Evolutionary conservation across 2,329 filamentous ascomycete genomes (phyloP).

Genomic region (Cordyceps militaris): DNA sequence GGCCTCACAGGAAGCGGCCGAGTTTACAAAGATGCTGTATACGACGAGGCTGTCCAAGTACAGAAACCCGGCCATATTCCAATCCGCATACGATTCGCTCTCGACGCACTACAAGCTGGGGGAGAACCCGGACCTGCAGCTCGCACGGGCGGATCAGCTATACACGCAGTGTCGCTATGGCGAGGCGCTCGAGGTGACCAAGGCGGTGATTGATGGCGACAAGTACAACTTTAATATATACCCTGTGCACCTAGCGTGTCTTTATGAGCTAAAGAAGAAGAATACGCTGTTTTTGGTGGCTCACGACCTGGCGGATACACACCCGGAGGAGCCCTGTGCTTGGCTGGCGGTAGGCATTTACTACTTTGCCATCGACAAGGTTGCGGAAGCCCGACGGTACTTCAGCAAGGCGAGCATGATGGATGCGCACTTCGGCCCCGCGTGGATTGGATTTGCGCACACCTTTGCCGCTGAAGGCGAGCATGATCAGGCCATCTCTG

Average conservation of each 20-base stretch:
- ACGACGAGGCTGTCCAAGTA: conserved; percentile 95
- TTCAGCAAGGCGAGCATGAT: conserved; percentile 97
- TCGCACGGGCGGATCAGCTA: conserved; percentile 82
- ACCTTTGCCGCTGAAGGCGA: conserved; percentile 97
- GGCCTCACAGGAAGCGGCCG: conserved; percentile 74
- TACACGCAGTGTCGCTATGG: conserved; percentile 94
- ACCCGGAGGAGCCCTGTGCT: conserved; percentile 83
- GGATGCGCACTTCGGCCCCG: conserved; percentile 93
- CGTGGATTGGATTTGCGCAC: conserved; percentile 98
- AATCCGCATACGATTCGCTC: conserved; percentile 78
- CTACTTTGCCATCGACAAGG: conserved; percentile 82
- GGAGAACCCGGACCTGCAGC: conserved; percentile 80
- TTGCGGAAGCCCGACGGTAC: conserved; percentile 88
- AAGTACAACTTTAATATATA: conserved; percentile 86
- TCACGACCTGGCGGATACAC: conserved; percentile 85
- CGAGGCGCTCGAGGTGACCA: conserved; percentile 77
- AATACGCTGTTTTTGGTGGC: conserved; percentile 87
- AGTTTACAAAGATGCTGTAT: conserved; percentile 94
- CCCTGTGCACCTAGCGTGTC: conserved; percentile 82
- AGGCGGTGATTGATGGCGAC: conserved; percentile 72
- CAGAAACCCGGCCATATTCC: conserved; percentile 75
- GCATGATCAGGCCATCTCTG: conserved; percentile 95
- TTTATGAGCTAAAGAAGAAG: conserved; percentile 80
- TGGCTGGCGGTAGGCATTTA: conserved; percentile 95
- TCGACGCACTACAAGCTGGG: conserved; percentile 88